phyloP scores from a whole-genome alignment of 306 rosid species.

The Biancaea sappan region DNA sequence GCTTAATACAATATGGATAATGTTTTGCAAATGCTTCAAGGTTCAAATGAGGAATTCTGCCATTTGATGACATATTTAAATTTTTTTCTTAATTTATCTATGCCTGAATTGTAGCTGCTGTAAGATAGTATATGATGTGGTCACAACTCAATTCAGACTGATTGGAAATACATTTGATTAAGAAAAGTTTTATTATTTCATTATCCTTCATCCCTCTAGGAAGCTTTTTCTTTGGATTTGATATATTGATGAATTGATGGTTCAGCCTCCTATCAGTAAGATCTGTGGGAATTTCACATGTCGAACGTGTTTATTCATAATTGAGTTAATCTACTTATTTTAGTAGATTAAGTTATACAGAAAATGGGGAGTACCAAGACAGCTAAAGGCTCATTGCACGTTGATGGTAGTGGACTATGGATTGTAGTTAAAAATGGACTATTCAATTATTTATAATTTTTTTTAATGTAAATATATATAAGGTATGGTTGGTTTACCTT shows the following conservation, averaged over 20 bases:
- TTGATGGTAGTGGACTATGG: too few species aligned
- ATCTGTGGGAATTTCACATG: background rate
- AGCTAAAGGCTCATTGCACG: too few species aligned
- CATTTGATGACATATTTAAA: slow-evolving; percentile 32
- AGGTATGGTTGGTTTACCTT: too few species aligned
- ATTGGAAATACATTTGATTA: slow-evolving; percentile 30
- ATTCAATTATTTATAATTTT: too few species aligned
- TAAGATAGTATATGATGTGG: slow-evolving; percentile 28
- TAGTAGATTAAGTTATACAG: too few species aligned
- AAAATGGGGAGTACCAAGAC: too few species aligned
- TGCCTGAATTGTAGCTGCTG: slow-evolving; percentile 39
- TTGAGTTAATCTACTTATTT: too few species aligned
- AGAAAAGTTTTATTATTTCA: background rate
- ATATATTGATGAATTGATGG: slow-evolving; percentile 13
- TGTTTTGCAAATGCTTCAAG: slow-evolving; percentile 32
- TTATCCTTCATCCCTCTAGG: slow-evolving; percentile 6
- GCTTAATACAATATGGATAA: slow-evolving; percentile 43
- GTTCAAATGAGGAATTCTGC: slow-evolving; percentile 42
- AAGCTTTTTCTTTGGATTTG: background rate
- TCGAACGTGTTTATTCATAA: too few species aligned
- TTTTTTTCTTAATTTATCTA: slow-evolving; percentile 32
- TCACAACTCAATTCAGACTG: slow-evolving; percentile 36
- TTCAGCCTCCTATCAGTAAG: background rate
- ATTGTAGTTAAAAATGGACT: too few species aligned
- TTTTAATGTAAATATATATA: too few species aligned